Percentiles rank a stretch among this genome's conserved stretches.
Evolutionary conservation across 176 grass and related monocot genomes (phyloP).

Genomic region (Pharus latifolius): DNA sequence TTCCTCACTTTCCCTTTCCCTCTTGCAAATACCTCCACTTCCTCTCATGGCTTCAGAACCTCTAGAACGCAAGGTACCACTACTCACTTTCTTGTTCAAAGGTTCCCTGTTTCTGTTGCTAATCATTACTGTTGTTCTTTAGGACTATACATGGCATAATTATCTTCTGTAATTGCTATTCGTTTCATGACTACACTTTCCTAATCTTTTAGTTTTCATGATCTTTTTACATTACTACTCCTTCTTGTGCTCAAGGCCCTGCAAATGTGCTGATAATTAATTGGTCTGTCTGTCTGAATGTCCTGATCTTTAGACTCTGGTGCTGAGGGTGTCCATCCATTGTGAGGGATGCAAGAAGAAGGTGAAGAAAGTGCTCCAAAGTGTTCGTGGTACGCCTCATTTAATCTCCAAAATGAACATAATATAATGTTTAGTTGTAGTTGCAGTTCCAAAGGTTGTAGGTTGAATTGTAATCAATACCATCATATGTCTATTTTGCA

Average conservation of each 20-base stretch:
- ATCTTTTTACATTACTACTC: neutral
- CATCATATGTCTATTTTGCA: neutral
- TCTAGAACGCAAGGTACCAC: conserved; percentile 33
- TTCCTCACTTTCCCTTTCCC: conserved; percentile 34
- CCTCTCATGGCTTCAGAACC: conserved; percentile 42
- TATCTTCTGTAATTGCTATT: neutral
- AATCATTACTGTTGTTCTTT: neutral
- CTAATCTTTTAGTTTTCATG: neutral
- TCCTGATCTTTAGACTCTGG: conserved; percentile 22
- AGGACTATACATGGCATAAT: neutral
- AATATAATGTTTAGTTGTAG: neutral
- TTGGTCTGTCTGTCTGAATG: neutral
- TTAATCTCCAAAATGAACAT: neutral
- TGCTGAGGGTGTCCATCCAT: conserved; percentile 56
- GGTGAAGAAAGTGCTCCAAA: conserved; percentile 47
- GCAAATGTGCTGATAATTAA: neutral
- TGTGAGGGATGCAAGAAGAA: conserved; percentile 76
- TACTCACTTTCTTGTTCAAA: neutral
- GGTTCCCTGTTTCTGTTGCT: neutral
- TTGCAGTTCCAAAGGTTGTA: neutral
- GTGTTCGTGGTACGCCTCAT: conserved; percentile 11
- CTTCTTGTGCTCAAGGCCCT: neutral
- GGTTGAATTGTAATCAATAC: neutral
- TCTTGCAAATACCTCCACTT: neutral
- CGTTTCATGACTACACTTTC: neutral